phyloP scores from a whole-genome alignment of 805 yeast genomes.

The Starmera quercuum region DNA sequence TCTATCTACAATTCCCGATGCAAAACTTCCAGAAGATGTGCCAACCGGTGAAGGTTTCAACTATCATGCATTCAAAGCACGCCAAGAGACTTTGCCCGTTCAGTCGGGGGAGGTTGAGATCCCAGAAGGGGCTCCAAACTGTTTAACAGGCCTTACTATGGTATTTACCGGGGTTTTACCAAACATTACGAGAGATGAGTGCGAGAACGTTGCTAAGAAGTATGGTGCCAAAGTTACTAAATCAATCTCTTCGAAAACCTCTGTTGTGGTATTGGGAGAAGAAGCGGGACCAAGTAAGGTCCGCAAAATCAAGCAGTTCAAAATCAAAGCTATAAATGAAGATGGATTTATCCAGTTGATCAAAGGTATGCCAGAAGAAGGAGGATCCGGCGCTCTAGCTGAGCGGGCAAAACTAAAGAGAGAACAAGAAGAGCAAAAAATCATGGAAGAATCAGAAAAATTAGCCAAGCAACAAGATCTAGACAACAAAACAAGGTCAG shows the following conservation, averaged over 20 bases:
- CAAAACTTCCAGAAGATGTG: slow-evolving; percentile 46
- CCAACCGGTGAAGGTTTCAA: slow-evolving; percentile 44
- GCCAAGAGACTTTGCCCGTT: slow-evolving; percentile 25
- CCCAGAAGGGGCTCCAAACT: slow-evolving; percentile 81
- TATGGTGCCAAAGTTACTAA: slow-evolving; percentile 91
- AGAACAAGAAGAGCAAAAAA: slow-evolving; percentile 55
- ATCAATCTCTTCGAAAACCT: slow-evolving; percentile 78
- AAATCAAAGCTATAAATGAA: slow-evolving; percentile 78
- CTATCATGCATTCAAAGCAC: slow-evolving; percentile 49
- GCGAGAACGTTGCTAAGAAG: slow-evolving; percentile 68
- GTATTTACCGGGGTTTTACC: slow-evolving; percentile 93
- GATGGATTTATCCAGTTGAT: slow-evolving; percentile 76
- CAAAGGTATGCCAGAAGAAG: slow-evolving; percentile 79
- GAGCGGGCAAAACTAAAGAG: slow-evolving; percentile 62
- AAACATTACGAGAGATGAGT: slow-evolving; percentile 63
- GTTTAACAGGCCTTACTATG: slow-evolving; percentile 80
- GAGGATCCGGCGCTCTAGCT: slow-evolving; percentile 82
- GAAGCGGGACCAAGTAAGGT: slow-evolving; percentile 98
- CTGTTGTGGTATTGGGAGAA: slow-evolving; percentile 83
- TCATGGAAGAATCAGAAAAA: slow-evolving; percentile 43
- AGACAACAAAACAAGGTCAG: slow-evolving; percentile 22
- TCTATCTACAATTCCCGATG: slow-evolving; percentile 63
- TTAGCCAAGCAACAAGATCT: slow-evolving; percentile 37
- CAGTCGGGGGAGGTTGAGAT: slow-evolving; percentile 37
- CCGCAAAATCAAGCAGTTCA: slow-evolving; percentile 62